A percentile compares a stretch with the other conserved stretches of the same genome.
Evolutionary conservation across 768 basidiomycete genomes (phyloP).

Genomic region (Galerina marginata): DNA sequence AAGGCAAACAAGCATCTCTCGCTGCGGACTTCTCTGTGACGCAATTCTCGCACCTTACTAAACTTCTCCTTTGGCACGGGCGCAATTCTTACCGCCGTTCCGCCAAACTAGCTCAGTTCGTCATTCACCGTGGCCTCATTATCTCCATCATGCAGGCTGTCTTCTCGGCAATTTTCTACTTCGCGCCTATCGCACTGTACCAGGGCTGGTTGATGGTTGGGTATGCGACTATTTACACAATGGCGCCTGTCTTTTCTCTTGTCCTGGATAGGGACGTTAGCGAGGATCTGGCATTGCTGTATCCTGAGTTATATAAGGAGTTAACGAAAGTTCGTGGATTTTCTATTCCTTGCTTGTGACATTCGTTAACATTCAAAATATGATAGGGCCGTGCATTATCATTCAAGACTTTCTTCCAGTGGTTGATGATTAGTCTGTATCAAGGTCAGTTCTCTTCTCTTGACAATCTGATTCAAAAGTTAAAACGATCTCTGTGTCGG

Average conservation of each 20-base stretch:
- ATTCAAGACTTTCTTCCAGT: conserved; percentile 98
- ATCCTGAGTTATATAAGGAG: conserved; percentile 98
- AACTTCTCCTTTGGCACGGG: conserved; percentile 97
- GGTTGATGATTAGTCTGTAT: conserved; percentile 97
- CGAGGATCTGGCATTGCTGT: conserved; percentile 92
- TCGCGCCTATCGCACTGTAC: conserved; percentile 95
- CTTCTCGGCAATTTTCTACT: conserved; percentile 91
- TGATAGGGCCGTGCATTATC: conserved; percentile 88
- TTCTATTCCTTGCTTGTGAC: neutral
- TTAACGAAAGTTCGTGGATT: conserved; percentile 78
- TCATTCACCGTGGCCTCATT: conserved; percentile 96
- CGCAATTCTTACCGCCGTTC: conserved; percentile 98
- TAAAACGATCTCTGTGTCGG: neutral
- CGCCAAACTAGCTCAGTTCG: conserved; percentile 97
- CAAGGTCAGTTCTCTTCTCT: conserved; percentile 65
- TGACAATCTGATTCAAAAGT: neutral
- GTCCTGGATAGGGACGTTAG: conserved; percentile 96
- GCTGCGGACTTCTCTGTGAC: conserved; percentile 98
- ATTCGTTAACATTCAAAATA: neutral
- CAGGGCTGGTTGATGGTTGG: conserved; percentile 99
- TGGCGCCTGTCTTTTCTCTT: conserved; percentile 98
- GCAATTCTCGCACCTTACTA: conserved; percentile 95
- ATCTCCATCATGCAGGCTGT: conserved; percentile 99
- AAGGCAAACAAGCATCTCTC: conserved; percentile 98
- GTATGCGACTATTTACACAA: conserved; percentile 95